Conservation (phyloP, 2,329 filamentous ascomycete genomes). For the Triangularia verruculosa region DNA sequence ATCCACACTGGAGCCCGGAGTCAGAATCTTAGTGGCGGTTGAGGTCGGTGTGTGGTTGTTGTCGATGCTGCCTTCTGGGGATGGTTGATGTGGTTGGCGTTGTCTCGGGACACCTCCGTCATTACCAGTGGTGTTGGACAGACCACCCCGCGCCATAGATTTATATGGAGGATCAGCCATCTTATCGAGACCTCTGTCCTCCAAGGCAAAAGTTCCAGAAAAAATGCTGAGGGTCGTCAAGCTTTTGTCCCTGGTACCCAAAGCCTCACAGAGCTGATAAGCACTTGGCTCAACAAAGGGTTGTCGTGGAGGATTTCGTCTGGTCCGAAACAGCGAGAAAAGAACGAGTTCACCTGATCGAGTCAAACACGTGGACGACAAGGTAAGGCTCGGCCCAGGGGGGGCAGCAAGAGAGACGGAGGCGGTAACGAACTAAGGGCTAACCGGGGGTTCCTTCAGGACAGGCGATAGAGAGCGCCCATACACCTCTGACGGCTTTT, state of each 20-base stretch:
- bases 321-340: not conserved
- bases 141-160: not conserved
- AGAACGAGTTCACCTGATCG: not conserved
- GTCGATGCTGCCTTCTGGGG: not conserved
- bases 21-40: not conserved
- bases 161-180: not conserved
- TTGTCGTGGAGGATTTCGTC: not conserved
- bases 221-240: not conserved
- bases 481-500: not conserved
- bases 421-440: not conserved
- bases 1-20: not conserved
- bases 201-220: not conserved
- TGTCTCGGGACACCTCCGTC: not conserved
- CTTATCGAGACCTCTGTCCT: not conserved
- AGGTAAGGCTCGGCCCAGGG: not conserved
- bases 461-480: not conserved
- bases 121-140: not conserved
- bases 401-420: not conserved
- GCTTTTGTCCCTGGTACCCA: not conserved
- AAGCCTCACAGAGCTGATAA: not conserved
- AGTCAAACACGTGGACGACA: not conserved
- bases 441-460: not conserved
- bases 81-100: not conserved
- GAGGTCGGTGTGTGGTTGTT: not conserved
- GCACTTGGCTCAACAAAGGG: not conserved